phyloP scores from a whole-genome alignment of 768 basidiomycete genomes.

The Serendipita sp. region DNA sequence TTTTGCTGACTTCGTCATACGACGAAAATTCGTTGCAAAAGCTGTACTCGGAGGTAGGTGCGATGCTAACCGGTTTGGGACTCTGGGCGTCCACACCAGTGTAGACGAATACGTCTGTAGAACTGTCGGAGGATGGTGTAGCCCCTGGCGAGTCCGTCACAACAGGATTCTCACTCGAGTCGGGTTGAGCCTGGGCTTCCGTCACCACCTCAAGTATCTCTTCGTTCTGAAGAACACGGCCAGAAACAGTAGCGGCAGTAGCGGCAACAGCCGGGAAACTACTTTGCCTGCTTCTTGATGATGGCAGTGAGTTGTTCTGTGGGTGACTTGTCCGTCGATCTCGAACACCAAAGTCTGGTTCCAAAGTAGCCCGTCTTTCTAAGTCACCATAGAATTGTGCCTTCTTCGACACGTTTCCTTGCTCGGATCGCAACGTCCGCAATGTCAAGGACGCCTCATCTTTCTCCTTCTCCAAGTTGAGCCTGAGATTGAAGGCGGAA shows the following conservation, averaged over 20 bases:
- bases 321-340: neutral
- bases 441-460: neutral
- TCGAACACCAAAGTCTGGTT: neutral
- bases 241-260: neutral
- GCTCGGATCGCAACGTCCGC: neutral
- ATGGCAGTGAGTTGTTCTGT: neutral
- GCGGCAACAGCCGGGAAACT: neutral
- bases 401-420: neutral
- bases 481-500: neutral
- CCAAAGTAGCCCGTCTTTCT: neutral
- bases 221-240: neutral
- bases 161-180: neutral
- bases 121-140: neutral
- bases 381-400: neutral
- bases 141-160: neutral
- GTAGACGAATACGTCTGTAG: neutral
- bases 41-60: neutral
- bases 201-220: neutral
- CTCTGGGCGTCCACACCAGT: neutral
- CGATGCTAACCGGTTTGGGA: neutral
- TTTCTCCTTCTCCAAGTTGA: neutral
- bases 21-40: conserved; percentile 1
- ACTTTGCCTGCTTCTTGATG: neutral
- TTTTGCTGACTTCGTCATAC: neutral
- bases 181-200: neutral